Evolutionary conservation across 352 stramenopile genomes (phyloP), one percentile per base, ranked within the genome.

Genomic region (Phytophthora aleatoria): DNA sequence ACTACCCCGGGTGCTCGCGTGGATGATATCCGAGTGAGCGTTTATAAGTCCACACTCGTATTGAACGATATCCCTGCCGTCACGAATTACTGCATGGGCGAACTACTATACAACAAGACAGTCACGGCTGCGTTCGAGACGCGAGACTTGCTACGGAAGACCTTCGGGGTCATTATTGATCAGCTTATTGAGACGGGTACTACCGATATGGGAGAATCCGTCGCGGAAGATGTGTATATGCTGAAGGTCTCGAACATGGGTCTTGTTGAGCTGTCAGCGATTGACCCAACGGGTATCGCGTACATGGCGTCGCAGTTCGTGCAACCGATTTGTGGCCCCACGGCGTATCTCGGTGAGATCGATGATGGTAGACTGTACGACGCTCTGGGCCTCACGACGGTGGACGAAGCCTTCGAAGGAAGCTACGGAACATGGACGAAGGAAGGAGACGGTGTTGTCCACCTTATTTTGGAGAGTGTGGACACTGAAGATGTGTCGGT

Each of bases 291-390:
- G 1, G 73, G 69, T 15, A 49, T 81, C 10, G 61, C 63, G 7
- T 64, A 74, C n/a, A 66, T 81, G 73, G 73, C 66, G 0, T 50
- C 64, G 13, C 66, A 78, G 41, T 81, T 74, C 39, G 63, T 81
- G 8, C 69, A 81, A 49, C 69, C 69, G 10, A 74, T 63, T 2
- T 77, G 69, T 27, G 69, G 69, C 1, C 69, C 69, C 0, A 77
- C 64, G 1, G 48, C 57, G 15, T 63, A 69, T 31, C 47, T 77
- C 9, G 69, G 65, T 5, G 64, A 74, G 24, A 74, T 77, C 31
- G 69, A 77, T 26, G 64, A 77, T 39, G 69, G 69, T 43, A 56
- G 53, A 13, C 47, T 62, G n/a, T 61, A 58, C 27, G 47, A 69
- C 31, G 61, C 61, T 39, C 35, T 69, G 2, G 61, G 61, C 7